phyloP scores from a whole-genome alignment of 345 rosid genomes.

The Syzygium grande region DNA sequence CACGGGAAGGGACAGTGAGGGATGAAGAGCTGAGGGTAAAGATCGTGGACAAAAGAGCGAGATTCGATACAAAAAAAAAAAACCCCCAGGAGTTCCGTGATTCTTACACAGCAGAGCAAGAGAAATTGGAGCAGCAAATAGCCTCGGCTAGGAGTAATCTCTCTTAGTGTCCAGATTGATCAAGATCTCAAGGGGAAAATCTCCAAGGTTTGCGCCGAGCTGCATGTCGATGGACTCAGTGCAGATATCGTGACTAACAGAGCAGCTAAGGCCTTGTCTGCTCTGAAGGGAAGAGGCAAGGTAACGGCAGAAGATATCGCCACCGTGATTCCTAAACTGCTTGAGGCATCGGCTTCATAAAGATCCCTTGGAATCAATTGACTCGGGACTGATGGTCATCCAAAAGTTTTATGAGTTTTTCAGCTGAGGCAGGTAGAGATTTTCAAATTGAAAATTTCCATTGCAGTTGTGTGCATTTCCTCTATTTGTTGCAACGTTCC shows the following conservation, averaged over 20 bases:
- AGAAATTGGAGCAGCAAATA: conserved; percentile 74
- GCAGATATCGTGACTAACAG: conserved; percentile 88
- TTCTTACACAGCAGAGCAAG: conserved; percentile 65
- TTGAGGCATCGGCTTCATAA: conserved; percentile 85
- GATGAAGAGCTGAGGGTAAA: conserved; percentile 85
- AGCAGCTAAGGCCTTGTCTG: conserved; percentile 89
- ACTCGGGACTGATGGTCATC: conserved; percentile 73
- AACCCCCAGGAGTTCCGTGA: conserved; percentile 75
- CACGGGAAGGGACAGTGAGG: conserved; percentile 77
- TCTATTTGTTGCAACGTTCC: not conserved
- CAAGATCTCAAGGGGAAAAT: conserved; percentile 75
- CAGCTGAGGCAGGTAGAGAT: conserved; percentile 20
- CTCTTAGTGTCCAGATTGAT: conserved; percentile 65
- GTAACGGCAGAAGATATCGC: conserved; percentile 80
- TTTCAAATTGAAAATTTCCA: not conserved
- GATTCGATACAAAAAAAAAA: conserved; percentile 43
- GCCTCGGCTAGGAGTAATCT: conserved; percentile 51
- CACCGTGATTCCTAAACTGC: conserved; percentile 81
- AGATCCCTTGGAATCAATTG: conserved; percentile 90
- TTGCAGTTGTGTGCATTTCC: not conserved
- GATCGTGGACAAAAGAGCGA: conserved; percentile 79
- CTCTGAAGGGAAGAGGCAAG: conserved; percentile 69
- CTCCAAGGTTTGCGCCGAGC: conserved; percentile 79
- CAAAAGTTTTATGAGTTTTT: conserved; percentile 90
- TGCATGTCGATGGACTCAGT: conserved; percentile 80